Conservation (phyloP, 495 filamentous ascomycete genomes). For the Xylaria castorea region DNA sequence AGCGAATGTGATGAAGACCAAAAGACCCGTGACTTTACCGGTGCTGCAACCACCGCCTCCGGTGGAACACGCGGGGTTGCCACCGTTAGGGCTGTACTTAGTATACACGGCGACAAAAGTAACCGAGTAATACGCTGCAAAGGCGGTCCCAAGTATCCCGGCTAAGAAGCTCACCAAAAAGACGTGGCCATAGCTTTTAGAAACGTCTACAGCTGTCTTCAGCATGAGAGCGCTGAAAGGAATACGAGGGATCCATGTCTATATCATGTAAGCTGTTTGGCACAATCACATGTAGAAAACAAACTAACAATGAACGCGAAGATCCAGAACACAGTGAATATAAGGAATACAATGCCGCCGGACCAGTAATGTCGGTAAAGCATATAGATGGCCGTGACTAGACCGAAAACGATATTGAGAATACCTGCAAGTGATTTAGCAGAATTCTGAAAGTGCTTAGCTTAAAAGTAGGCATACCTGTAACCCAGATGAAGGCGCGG, state of each 20-base stretch:
- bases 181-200: constrained; percentile 81
- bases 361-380: constrained; percentile 73
- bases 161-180: constrained; percentile 85
- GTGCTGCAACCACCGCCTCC: constrained; percentile 72
- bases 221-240: constrained; percentile 91
- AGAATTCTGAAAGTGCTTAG: constrained; percentile 52
- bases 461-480: constrained; percentile 67
- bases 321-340: constrained; percentile 71
- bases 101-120: constrained; percentile 74
- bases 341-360: constrained; percentile 82
- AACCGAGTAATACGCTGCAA: constrained; percentile 69
- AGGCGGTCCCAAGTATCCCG: constrained; percentile 73
- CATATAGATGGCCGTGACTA: constrained; percentile 72
- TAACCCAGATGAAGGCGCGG: constrained; percentile 90
- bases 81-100: constrained; percentile 71
- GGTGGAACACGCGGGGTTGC: constrained; percentile 70
- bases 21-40: constrained; percentile 80
- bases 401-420: constrained; percentile 78
- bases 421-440: constrained; percentile 64
- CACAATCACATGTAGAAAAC: not conserved
- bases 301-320: constrained; percentile 48
- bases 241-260: constrained; percentile 85
- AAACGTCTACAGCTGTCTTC: constrained; percentile 84
- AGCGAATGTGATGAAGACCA: constrained; percentile 88
- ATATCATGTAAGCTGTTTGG: constrained; percentile 43